A percentile compares a stretch with the other conserved stretches of the same genome.
phyloP scores from a whole-genome alignment of 768 basidiomycete genomes.

The Hypholoma fasciculare region DNA sequence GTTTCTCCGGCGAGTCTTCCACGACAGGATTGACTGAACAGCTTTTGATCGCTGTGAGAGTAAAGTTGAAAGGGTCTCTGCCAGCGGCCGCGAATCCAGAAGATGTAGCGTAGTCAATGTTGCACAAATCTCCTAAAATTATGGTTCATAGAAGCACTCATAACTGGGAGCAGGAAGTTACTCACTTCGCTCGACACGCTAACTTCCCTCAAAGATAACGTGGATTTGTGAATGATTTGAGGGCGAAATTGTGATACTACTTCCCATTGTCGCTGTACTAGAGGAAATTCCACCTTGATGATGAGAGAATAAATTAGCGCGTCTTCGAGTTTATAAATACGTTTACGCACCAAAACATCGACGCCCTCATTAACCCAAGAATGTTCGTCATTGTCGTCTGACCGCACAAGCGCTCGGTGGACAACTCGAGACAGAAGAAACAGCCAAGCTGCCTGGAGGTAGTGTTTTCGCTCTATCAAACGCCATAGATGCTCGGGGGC shows the following conservation, averaged over 20 bases:
- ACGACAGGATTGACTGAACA: slow-evolving; percentile 45
- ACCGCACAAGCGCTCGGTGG: slow-evolving; percentile 67
- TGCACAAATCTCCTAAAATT: slow-evolving; percentile 65
- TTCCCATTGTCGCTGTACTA: slow-evolving; percentile 94
- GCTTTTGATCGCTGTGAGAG: slow-evolving; percentile 71
- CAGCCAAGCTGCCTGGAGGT: slow-evolving; percentile 83
- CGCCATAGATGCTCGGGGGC: slow-evolving; percentile 92
- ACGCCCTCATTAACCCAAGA: slow-evolving; percentile 60
- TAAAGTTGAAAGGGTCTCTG: slow-evolving; percentile 69
- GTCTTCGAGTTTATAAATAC: not conserved
- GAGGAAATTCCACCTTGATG: slow-evolving; percentile 86
- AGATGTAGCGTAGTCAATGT: slow-evolving; percentile 82
- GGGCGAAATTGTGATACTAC: slow-evolving; percentile 82
- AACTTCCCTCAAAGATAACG: slow-evolving; percentile 69
- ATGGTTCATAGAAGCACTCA: slow-evolving; percentile 40
- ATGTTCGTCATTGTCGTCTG: slow-evolving; percentile 69
- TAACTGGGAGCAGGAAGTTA: slow-evolving; percentile 15
- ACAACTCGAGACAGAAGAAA: slow-evolving; percentile 86
- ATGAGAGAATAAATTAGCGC: slow-evolving; percentile 49
- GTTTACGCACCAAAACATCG: slow-evolving; percentile 54
- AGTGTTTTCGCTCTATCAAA: slow-evolving; percentile 76
- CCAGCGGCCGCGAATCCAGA: slow-evolving; percentile 82
- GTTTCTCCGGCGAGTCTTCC: slow-evolving; percentile 21
- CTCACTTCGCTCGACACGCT: slow-evolving; percentile 53
- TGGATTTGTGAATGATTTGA: slow-evolving; percentile 90